These are phyloP conservation scores for Arctostaphylos glauca DNA, from an alignment of 148 eudicot species.

Conservation along the genomic window DNA sequence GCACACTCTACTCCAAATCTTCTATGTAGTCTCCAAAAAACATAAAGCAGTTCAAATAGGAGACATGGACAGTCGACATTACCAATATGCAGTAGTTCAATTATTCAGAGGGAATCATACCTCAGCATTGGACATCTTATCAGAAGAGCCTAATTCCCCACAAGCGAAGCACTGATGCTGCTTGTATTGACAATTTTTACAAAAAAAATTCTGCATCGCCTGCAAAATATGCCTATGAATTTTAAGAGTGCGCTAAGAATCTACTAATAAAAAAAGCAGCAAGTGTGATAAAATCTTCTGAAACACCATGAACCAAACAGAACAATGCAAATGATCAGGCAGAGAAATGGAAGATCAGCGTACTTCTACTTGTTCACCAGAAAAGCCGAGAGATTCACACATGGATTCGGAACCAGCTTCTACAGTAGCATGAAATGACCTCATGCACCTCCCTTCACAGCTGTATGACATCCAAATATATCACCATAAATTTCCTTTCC, in stretches of 20 bases:
- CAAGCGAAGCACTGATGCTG: slow-evolving; percentile 86
- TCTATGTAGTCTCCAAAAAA: not conserved
- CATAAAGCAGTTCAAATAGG: not conserved
- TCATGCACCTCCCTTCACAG: slow-evolving; percentile 91
- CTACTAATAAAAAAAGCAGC: not conserved
- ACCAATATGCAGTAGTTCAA: not conserved
- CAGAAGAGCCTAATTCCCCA: slow-evolving; percentile 84
- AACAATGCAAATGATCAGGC: not conserved
- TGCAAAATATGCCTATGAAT: slow-evolving; percentile 28
- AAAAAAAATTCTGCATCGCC: slow-evolving; percentile 54
- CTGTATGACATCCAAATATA: slow-evolving; percentile 34
- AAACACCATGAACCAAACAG: not conserved
- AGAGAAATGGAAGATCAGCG: slow-evolving; percentile 15
- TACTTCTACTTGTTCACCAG: slow-evolving; percentile 63
- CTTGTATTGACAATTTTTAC: slow-evolving; percentile 67
- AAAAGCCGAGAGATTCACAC: slow-evolving; percentile 66
- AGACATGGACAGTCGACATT: not conserved
- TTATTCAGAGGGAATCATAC: slow-evolving; percentile 33
- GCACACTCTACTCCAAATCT: not conserved
- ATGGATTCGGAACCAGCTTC: slow-evolving; percentile 54
- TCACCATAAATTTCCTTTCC: not conserved
- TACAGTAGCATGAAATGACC: slow-evolving; percentile 80
- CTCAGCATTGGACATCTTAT: slow-evolving; percentile 70
- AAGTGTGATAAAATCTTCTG: not conserved
- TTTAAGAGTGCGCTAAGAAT: not conserved